Evolutionary conservation across 768 basidiomycete species (phyloP), one percentile per base, ranked within the genome.

Genomic region (Russula ochroleuca): DNA sequence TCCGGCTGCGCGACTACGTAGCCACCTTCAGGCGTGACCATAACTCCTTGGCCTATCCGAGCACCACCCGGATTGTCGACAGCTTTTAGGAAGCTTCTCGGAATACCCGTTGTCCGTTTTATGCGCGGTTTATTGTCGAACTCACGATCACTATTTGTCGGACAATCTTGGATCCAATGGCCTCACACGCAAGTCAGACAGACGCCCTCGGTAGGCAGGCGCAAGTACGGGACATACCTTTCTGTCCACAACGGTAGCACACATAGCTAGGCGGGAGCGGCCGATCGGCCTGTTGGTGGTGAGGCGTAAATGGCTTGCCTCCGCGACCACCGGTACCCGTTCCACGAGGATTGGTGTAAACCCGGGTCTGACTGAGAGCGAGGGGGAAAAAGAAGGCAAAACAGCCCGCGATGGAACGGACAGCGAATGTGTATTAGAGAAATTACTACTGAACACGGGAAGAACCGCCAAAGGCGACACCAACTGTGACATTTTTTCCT

Each of bases 401-500:
- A 69, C 62, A 64, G 55, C 47, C 63, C 19, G 56, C 48, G 51
- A 62, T 64, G 61, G 63, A 68, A 68, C 70, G 65, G 68, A 68
- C 28, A 49, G 64, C 69, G 77, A 38, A 76, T 23, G 80, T 85
- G 83, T 82, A 89, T 90, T 86, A 89, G 88, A 90, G 69, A 75
- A 71, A 77, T 82, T 87, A 88, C 85, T 86, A 87, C 82, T 78
- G 75, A 76, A 71, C 74, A 83, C 56, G 76, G 82, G 79, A 78
- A 81, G 75, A 78, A 79, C 78, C 73, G 74, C 72, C 71, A 70
- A 75, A 73, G 81, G 80, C 78, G 78, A 85, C 80, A 94, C 95
- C 81, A 81, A 99, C 97, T 93, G 88, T 73, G 94, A 90, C 95
- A 99, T 98, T 83, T 96, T 94, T 82, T 98, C 94, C 79, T 98